Evolutionary conservation across 768 basidiomycete species (phyloP).

Genomic region (Auricularia sp.): DNA sequence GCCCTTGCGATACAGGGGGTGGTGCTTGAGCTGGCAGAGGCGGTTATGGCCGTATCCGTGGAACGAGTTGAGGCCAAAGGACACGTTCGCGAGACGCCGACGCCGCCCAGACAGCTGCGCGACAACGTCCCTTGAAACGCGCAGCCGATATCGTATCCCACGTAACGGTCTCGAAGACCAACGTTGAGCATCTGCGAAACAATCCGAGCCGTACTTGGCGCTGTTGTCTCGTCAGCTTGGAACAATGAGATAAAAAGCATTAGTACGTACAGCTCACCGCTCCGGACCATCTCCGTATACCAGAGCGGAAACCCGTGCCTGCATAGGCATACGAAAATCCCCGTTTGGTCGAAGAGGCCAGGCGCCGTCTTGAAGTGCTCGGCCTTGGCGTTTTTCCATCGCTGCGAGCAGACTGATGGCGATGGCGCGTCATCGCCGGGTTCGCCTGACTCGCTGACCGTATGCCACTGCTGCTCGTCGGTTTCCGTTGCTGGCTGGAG

Average conservation of each 20-base stretch:
- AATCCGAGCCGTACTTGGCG: slow-evolving; percentile 1
- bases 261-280: slow-evolving; percentile 42
- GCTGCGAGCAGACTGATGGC: not conserved
- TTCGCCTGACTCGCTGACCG: slow-evolving; percentile 1
- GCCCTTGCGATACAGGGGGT: slow-evolving; percentile 9
- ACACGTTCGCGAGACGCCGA: not conserved
- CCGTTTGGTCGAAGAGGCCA: slow-evolving; percentile 2
- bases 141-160: slow-evolving; percentile 4
- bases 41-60: slow-evolving; percentile 16
- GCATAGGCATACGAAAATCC: slow-evolving; percentile 1
- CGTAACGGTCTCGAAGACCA: not conserved
- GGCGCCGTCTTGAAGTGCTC: not conserved
- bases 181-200: not conserved
- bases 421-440: not conserved
- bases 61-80: not conserved
- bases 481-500: not conserved
- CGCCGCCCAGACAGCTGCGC: slow-evolving; percentile 1
- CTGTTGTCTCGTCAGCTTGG: not conserved
- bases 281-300: slow-evolving; percentile 1
- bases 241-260: not conserved
- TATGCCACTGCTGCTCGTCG: not conserved
- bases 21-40: slow-evolving; percentile 12
- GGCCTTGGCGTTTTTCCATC: not conserved
- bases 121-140: not conserved
- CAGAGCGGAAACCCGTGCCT: not conserved